Percentiles rank a stretch among this genome's conserved stretches.
These are phyloP conservation scores for Lophiotrema nucula DNA, from an alignment of 495 filamentous ascomycete genomes.

Conservation along the genomic window DNA sequence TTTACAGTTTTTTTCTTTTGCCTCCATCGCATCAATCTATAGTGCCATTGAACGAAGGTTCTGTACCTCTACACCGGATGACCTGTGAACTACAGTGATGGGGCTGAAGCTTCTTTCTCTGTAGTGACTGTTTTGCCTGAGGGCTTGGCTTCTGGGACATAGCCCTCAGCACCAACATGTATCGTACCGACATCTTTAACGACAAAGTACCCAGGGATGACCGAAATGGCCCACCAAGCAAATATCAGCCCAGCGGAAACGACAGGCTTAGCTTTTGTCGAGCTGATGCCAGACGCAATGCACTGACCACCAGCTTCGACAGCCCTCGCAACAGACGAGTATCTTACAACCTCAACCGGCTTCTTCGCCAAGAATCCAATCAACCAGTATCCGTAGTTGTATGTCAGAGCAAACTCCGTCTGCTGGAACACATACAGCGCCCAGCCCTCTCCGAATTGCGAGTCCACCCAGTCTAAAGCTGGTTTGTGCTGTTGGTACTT, in stretches of 20 bases:
- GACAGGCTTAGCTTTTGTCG: constrained; percentile 21
- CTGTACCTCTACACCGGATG: too few relatives aligned
- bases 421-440: constrained; percentile 26
- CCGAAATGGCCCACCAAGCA: constrained; percentile 28
- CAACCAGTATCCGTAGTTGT: constrained; percentile 36
- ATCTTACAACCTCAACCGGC: constrained; percentile 24
- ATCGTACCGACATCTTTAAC: constrained; percentile 22
- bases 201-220: constrained; percentile 29
- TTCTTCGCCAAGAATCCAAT: constrained; percentile 32
- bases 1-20: too few relatives aligned
- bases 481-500: constrained; percentile 2
- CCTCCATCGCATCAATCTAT: too few relatives aligned
- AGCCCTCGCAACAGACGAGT: constrained; percentile 26
- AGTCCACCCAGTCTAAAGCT: constrained; percentile 5
- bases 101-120: too few relatives aligned
- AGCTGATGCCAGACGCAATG: constrained; percentile 35
- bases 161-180: constrained; percentile 2
- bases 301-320: constrained; percentile 34
- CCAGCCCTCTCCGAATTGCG: constrained; percentile 3
- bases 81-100: too few relatives aligned
- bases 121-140: neutral
- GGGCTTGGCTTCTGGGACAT: neutral
- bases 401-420: constrained; percentile 34
- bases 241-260: constrained; percentile 22
- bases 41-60: too few relatives aligned